Conservation (phyloP, 768 basidiomycete species). For the Trametes cinnabarina region DNA sequence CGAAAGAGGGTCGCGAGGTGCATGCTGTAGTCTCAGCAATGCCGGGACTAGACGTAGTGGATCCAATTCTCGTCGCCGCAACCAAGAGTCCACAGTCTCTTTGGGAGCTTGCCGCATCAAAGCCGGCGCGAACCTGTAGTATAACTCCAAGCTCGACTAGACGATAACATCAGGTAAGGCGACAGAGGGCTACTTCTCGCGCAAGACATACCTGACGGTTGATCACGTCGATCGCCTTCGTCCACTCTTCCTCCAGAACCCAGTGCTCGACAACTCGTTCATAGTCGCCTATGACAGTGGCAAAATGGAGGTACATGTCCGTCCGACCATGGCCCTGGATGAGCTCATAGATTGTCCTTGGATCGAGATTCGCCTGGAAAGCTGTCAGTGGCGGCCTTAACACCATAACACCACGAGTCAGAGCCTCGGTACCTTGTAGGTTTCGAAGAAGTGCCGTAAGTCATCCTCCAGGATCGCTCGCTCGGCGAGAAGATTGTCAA, state of each 20-base stretch:
- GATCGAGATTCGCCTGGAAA: conserved; percentile 88
- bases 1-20: conserved; percentile 65
- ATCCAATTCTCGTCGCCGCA: conserved; percentile 76
- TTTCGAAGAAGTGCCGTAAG: conserved; percentile 86
- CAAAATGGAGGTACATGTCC: conserved; percentile 90
- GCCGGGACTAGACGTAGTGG: conserved; percentile 87
- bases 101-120: conserved; percentile 85
- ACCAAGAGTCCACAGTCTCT: conserved; percentile 90
- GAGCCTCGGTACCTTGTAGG: conserved; percentile 95
- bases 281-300: conserved; percentile 75
- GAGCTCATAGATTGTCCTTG: conserved; percentile 84
- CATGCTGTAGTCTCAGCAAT: conserved; percentile 75
- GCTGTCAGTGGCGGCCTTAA: too few species aligned
- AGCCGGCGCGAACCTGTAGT: conserved; percentile 89
- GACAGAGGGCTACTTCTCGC: neutral
- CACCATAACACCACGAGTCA: too few species aligned
- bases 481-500: conserved; percentile 81
- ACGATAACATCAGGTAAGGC: neutral
- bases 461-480: conserved; percentile 87
- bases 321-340: conserved; percentile 91
- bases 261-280: conserved; percentile 88
- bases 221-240: conserved; percentile 85
- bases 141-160: conserved; percentile 81
- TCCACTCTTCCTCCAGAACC: conserved; percentile 91
- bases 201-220: conserved; percentile 69